phyloP scores from a whole-genome alignment of 257 asterid species.

The Leptodermis oblonga region DNA sequence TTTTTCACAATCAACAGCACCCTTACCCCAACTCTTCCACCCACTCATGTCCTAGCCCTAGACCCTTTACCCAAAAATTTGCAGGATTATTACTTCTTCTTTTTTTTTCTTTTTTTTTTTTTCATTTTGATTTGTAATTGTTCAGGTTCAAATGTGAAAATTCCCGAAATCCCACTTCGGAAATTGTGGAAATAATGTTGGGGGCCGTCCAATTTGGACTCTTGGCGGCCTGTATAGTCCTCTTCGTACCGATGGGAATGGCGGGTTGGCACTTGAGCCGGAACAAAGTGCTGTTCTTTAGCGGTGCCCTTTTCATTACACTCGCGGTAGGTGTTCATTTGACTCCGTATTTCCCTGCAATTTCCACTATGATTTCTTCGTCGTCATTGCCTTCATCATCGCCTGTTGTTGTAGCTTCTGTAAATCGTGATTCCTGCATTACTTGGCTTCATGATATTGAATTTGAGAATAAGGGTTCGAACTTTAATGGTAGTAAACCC shows the following conservation, averaged over 20 bases:
- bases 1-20: slow-evolving; percentile 14
- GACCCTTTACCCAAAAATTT: not conserved
- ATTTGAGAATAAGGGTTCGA: slow-evolving; percentile 16
- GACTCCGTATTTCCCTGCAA: slow-evolving; percentile 74
- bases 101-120: no score
- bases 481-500: slow-evolving; percentile 16
- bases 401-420: slow-evolving; percentile 18
- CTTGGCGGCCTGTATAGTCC: slow-evolving; percentile 82
- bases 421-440: slow-evolving; percentile 59
- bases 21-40: not conserved
- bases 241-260: slow-evolving; percentile 94
- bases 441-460: slow-evolving; percentile 49
- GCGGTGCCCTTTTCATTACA: slow-evolving; percentile 95
- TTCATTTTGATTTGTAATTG: not conserved
- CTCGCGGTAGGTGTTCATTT: slow-evolving; percentile 91
- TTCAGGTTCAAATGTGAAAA: slow-evolving; percentile 9
- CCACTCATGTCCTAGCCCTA: not conserved
- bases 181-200: slow-evolving; percentile 34
- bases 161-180: not conserved
- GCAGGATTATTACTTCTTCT: not conserved
- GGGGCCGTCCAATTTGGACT: slow-evolving; percentile 87
- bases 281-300: slow-evolving; percentile 89
- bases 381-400: slow-evolving; percentile 22
- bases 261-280: slow-evolving; percentile 99
- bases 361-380: slow-evolving; percentile 39